Conservation (phyloP, 441 rosid species). For the Populus hybrid region DNA sequence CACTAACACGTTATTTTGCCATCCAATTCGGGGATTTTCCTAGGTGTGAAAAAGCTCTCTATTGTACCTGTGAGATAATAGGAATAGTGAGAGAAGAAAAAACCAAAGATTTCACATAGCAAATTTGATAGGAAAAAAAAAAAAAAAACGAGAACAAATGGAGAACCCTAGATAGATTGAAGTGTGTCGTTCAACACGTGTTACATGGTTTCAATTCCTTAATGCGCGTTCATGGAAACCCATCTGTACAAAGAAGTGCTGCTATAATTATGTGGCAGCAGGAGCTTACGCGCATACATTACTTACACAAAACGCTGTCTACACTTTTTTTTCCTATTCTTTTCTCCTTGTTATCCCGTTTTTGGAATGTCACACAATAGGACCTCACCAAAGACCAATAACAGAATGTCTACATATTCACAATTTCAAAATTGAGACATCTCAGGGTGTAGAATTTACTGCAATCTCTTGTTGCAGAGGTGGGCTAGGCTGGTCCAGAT, state of each 20-base stretch:
- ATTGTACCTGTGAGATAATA: too few species aligned
- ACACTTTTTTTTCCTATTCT: neutral
- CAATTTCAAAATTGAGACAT: constrained; percentile 26
- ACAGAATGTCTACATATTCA: constrained; percentile 34
- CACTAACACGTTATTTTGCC: too few species aligned
- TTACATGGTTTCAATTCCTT: neutral
- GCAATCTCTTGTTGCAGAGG: constrained; percentile 45
- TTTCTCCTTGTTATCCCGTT: neutral
- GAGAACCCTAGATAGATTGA: too few species aligned
- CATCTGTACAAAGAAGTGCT: neutral
- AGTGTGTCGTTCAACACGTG: neutral
- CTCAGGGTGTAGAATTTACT: constrained; percentile 64
- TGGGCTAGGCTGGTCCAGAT: constrained; percentile 45
- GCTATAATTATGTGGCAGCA: neutral
- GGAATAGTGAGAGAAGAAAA: too few species aligned
- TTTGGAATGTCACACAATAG: constrained; percentile 4
- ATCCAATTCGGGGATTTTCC: too few species aligned
- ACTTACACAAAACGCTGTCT: neutral
- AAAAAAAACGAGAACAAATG: too few species aligned
- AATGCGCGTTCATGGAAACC: neutral
- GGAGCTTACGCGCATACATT: neutral
- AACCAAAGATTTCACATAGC: too few species aligned
- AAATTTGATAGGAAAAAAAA: too few species aligned
- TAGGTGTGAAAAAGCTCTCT: too few species aligned
- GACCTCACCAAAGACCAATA: constrained; percentile 11